phyloP scores from a whole-genome alignment of 805 yeast genomes.

The Sungouiella blattae region DNA sequence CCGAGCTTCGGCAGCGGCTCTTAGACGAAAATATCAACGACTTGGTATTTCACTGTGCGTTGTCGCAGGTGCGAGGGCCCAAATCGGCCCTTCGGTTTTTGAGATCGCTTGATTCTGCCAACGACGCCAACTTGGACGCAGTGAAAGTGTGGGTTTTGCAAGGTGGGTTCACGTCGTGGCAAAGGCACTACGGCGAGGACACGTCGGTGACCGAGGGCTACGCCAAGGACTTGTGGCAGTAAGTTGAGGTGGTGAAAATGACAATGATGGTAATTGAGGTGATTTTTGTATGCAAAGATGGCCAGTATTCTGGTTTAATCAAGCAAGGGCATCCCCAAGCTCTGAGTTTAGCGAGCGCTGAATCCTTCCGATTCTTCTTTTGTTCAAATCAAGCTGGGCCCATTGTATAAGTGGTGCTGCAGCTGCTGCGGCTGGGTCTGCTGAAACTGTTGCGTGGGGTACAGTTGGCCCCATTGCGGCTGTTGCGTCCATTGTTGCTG shows the following conservation, averaged over 20 bases:
- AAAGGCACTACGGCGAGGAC: constrained; percentile 67
- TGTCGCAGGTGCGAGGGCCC: constrained; percentile 92
- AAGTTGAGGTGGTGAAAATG: no score
- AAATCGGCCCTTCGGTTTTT: constrained; percentile 66
- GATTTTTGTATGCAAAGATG: no score
- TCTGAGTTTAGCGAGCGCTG: no score
- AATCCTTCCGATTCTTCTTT: no score
- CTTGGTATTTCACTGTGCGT: constrained; percentile 86
- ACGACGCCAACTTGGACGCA: constrained; percentile 23
- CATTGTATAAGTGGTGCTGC: constrained; percentile 15
- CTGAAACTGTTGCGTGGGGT: constrained; percentile 4
- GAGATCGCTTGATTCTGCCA: constrained; percentile 39
- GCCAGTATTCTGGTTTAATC: no score
- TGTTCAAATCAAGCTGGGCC: constrained; percentile 22
- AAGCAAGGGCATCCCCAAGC: no score
- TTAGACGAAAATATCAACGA: constrained; percentile 35
- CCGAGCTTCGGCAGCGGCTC: constrained; percentile 34
- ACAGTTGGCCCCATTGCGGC: no score
- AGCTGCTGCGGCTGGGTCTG: constrained; percentile 3
- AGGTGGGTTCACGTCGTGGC: constrained; percentile 91
- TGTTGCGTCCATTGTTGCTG: constrained; percentile 5
- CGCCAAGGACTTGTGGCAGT: constrained; percentile 35
- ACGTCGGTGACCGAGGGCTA: constrained; percentile 52
- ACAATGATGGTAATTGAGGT: no score
- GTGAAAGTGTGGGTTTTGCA: constrained; percentile 64